These are phyloP conservation scores for Aspergillus sp. DNA, from an alignment of 2,329 filamentous ascomycete species.

Conservation along the genomic window DNA sequence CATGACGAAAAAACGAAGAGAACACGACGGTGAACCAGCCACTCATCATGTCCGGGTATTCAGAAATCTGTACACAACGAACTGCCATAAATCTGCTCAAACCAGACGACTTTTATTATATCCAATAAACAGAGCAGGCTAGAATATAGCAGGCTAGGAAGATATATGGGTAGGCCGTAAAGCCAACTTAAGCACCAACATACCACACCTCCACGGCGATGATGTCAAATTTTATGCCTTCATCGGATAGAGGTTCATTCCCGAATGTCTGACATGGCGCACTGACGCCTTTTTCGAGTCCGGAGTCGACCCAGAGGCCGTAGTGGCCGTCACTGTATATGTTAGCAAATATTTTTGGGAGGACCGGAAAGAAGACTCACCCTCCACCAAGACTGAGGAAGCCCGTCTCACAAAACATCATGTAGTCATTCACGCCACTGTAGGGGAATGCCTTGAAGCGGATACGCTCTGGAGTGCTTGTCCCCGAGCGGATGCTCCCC, in stretches of 20 bases:
- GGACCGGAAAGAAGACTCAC: constrained; percentile 31
- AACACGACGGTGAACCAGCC: constrained; percentile 9
- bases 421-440: constrained; percentile 91
- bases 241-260: constrained; percentile 88
- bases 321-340: constrained; percentile 66
- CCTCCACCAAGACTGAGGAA: constrained; percentile 83
- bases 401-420: constrained; percentile 81
- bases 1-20: too few relatives aligned
- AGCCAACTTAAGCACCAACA: constrained; percentile 52
- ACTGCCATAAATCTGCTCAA: background rate
- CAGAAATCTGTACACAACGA: background rate
- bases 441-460: constrained; percentile 97
- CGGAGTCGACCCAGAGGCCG: constrained; percentile 86
- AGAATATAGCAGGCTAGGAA: background rate
- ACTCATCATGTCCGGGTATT: constrained; percentile 8
- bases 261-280: constrained; percentile 83
- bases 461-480: constrained; percentile 61
- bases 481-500: constrained; percentile 10
- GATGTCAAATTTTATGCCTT: constrained; percentile 85
- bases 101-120: background rate
- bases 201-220: constrained; percentile 92
- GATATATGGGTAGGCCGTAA: background rate
- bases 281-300: constrained; percentile 76
- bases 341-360: constrained; percentile 17
- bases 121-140: background rate